These are phyloP conservation scores for Hanseniaspora taiwanica DNA, from an alignment of 805 yeast species.

Conservation along the genomic window DNA sequence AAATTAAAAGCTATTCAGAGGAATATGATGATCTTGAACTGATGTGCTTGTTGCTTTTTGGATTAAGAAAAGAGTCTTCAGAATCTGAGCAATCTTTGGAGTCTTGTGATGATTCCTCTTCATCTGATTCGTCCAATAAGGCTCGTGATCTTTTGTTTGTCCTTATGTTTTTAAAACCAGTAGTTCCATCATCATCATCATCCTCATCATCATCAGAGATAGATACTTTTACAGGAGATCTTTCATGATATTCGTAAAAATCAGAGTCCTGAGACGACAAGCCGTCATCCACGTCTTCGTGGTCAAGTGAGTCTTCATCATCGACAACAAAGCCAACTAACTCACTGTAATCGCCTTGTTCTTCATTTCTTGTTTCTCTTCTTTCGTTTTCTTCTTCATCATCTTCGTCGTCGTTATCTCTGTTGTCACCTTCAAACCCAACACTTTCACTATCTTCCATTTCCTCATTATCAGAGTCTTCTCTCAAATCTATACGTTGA, in stretches of 20 bases:
- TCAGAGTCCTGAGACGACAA: conserved; percentile 4
- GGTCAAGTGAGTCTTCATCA: conserved; percentile 3
- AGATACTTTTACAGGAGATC: conserved; percentile 3
- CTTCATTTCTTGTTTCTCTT: conserved; percentile 3
- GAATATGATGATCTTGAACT: too few species aligned
- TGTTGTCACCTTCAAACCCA: conserved; percentile 7
- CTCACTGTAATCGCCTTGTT: conserved; percentile 6
- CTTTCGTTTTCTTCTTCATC: conserved; percentile 4
- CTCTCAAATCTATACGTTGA: background rate
- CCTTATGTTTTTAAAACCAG: background rate
- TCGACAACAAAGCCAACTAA: conserved; percentile 6
- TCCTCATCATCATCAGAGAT: background rate
- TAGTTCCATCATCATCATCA: conserved; percentile 6
- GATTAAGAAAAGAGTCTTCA: too few species aligned
- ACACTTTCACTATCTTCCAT: conserved; percentile 3
- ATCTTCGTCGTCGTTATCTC: conserved; percentile 7
- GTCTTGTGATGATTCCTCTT: conserved; percentile 7
- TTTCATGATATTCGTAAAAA: conserved; percentile 4
- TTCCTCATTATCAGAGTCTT: too few species aligned
- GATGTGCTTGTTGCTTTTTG: too few species aligned
- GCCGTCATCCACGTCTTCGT: conserved; percentile 1
- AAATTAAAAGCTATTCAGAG: too few species aligned
- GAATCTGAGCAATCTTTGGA: background rate
- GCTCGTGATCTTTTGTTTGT: conserved; percentile 11
- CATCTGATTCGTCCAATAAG: conserved; percentile 18